A percentile compares a stretch with the other conserved stretches of the same genome.
These are phyloP conservation scores for Chytriomyces sp. DNA, from an alignment of 192 early-diverging fungal species.

Conservation along the genomic window DNA sequence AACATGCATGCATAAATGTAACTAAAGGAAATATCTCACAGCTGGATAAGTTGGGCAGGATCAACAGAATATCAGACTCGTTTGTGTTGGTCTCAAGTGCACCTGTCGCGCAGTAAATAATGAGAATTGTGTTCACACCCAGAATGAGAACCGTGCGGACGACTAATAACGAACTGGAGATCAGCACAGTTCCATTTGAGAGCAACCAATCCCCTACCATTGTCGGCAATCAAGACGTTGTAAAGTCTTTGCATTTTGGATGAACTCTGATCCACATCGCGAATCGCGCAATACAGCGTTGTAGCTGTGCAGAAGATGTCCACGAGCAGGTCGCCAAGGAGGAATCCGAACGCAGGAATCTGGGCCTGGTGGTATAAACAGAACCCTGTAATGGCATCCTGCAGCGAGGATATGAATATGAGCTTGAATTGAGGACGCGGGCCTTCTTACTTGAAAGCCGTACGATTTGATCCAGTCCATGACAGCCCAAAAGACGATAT, in stretches of 20 bases:
- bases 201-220: background rate
- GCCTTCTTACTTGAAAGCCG: background rate
- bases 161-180: background rate
- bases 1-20: background rate
- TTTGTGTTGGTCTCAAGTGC: no score
- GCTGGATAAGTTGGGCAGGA: background rate
- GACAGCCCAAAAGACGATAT: background rate
- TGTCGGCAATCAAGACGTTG: background rate
- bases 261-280: background rate
- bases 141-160: background rate
- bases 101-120: no score
- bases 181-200: background rate
- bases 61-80: background rate
- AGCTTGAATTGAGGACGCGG: no score
- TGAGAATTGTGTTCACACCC: background rate
- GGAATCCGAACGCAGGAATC: background rate
- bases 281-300: background rate
- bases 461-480: background rate
- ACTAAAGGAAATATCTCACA: background rate
- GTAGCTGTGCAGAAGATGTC: background rate
- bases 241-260: background rate
- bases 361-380: background rate
- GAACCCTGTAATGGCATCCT: background rate
- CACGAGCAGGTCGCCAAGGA: background rate
- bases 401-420: no score